Evolutionary conservation across 208 protist species (phyloP).

Genomic region (Naegleria gruberi): DNA sequence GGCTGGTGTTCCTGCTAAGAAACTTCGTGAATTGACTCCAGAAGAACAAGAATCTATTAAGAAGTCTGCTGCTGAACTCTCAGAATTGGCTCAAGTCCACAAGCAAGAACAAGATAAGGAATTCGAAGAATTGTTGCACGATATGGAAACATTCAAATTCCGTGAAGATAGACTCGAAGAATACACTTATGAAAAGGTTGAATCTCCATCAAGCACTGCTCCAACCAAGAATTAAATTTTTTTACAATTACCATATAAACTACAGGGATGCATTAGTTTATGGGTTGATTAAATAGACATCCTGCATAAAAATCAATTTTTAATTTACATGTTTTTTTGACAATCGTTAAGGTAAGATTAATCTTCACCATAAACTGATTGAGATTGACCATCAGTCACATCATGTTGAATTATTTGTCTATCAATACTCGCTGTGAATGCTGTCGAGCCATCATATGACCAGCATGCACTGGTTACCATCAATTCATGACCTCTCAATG

Average conservation of each 20-base stretch:
- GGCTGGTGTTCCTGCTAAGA: conserved; percentile 65
- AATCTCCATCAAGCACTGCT: background rate
- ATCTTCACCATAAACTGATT: background rate
- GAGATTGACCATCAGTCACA: too few species aligned
- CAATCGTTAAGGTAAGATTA: background rate
- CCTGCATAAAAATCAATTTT: too few species aligned
- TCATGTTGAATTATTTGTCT: background rate
- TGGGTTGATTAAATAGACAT: too few species aligned
- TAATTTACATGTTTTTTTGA: too few species aligned
- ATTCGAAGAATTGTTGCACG: background rate
- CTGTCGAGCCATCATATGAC: background rate
- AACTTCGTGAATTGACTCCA: background rate
- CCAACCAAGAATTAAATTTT: background rate
- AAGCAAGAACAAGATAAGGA: background rate
- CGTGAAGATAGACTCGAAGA: background rate
- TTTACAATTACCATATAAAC: background rate
- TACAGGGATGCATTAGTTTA: too few species aligned
- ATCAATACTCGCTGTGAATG: background rate
- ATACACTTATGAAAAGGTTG: background rate
- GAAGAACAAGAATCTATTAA: background rate
- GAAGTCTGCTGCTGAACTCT: background rate
- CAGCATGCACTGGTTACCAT: background rate
- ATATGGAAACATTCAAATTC: background rate
- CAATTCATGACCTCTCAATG: background rate
- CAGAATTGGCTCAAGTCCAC: background rate